These are phyloP conservation scores for Carex myosuroides DNA, from an alignment of 176 grass and related monocot species.

Conservation along the genomic window DNA sequence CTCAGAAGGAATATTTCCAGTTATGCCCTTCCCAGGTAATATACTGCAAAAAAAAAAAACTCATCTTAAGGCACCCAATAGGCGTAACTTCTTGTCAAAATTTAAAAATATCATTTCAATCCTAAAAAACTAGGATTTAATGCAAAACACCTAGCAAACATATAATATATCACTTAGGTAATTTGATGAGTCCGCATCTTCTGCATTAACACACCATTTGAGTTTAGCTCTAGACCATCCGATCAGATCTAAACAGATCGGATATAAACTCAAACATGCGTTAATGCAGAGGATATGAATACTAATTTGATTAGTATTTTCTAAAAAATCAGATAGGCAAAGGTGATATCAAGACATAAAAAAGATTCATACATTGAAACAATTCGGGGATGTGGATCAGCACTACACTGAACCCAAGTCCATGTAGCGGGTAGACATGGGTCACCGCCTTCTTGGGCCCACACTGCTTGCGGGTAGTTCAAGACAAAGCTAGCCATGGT, in stretches of 20 bases:
- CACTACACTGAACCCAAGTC: conserved; percentile 93
- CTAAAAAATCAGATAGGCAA: not conserved
- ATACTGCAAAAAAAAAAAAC: conserved; percentile 28
- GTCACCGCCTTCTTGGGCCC: conserved; percentile 89
- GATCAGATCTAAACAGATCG: too few relatives aligned
- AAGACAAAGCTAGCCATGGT: conserved; percentile 63
- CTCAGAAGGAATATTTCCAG: conserved; percentile 80
- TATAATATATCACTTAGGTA: not conserved
- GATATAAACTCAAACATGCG: too few relatives aligned
- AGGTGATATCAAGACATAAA: not conserved
- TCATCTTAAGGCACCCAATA: not conserved
- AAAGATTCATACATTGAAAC: conserved; percentile 57
- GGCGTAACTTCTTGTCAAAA: not conserved
- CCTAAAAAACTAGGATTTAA: not conserved
- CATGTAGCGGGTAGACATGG: conserved; percentile 77
- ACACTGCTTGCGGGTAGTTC: conserved; percentile 44
- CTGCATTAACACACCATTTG: too few relatives aligned
- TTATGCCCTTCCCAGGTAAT: conserved; percentile 59
- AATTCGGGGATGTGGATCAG: conserved; percentile 62
- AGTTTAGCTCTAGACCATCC: too few relatives aligned
- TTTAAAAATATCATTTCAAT: not conserved
- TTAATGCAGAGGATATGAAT: too few relatives aligned
- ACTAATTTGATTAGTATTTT: not conserved
- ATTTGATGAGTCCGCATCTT: not conserved
- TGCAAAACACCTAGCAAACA: not conserved